Percentiles rank a stretch among this genome's conserved stretches.
Evolutionary conservation across 2,329 filamentous ascomycete species (phyloP).

Genomic region (Trichoderma pleuroti): DNA sequence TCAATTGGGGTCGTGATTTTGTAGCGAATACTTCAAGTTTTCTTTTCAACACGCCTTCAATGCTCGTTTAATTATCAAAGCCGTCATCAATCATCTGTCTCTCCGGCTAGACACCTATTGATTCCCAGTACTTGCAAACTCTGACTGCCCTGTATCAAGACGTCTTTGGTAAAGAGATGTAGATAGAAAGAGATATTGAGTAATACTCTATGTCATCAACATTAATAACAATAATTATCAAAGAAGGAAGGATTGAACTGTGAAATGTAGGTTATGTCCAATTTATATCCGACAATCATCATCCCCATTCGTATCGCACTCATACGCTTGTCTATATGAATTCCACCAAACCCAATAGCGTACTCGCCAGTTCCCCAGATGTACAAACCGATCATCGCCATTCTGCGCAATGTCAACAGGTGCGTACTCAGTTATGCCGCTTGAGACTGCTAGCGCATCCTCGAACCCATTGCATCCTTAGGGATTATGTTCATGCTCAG

Average conservation of each 20-base stretch:
- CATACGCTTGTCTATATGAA: not conserved
- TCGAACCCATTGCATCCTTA: not conserved
- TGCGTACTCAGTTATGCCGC: not conserved
- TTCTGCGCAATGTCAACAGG: not conserved
- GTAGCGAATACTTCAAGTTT: not conserved
- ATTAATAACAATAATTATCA: no score
- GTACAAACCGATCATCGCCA: not conserved
- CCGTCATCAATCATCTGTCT: not conserved
- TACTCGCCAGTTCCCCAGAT: not conserved
- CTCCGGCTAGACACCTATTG: accelerated
- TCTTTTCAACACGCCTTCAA: not conserved
- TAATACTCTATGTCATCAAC: no score
- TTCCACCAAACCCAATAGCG: not conserved
- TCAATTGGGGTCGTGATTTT: not conserved
- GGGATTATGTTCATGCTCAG: not conserved
- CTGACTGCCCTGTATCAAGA: no score
- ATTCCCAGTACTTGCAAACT: not conserved
- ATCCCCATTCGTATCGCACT: not conserved
- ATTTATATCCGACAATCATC: not conserved
- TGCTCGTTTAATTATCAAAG: not conserved
- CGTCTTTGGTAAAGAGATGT: no score
- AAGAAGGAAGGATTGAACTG: no score
- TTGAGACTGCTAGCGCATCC: not conserved
- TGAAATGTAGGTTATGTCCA: not conserved
- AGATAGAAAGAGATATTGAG: no score